These are phyloP conservation scores for Pogostemon cablin DNA, from an alignment of 257 asterid genomes.

Conservation along the genomic window DNA sequence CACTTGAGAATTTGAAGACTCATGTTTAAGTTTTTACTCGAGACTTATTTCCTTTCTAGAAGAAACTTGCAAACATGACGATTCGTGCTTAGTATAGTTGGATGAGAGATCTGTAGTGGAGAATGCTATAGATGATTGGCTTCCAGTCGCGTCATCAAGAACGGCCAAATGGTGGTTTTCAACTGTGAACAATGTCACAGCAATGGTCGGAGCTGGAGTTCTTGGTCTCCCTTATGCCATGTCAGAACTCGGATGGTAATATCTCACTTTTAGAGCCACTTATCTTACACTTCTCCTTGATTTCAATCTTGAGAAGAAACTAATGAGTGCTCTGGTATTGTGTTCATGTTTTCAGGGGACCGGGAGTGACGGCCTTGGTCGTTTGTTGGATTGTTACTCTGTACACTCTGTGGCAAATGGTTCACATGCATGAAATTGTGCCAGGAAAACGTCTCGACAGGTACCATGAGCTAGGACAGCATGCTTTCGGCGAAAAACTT, in stretches of 20 bases:
- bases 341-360: conserved; percentile 5
- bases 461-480: conserved; percentile 60
- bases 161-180: conserved; percentile 17
- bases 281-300: neutral
- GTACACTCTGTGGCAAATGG: conserved; percentile 16
- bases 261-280: neutral
- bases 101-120: conserved; percentile 5
- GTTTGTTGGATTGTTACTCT: neutral
- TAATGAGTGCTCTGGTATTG: neutral
- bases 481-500: conserved; percentile 55
- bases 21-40: neutral
- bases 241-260: conserved; percentile 17
- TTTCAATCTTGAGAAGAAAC: neutral
- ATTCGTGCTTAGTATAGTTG: conserved; percentile 3
- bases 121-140: conserved; percentile 15
- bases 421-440: neutral
- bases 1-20: neutral
- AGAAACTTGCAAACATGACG: neutral
- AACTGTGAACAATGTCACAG: conserved; percentile 3
- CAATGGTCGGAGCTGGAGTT: conserved; percentile 9
- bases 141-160: neutral
- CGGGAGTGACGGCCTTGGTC: conserved; percentile 14
- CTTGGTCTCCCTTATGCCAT: conserved; percentile 16
- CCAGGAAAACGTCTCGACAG: conserved; percentile 15
- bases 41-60: neutral